Base-by-base conservation (phyloP, 148 eudicot genomes). In the Fallopia convolvulus region DNA sequence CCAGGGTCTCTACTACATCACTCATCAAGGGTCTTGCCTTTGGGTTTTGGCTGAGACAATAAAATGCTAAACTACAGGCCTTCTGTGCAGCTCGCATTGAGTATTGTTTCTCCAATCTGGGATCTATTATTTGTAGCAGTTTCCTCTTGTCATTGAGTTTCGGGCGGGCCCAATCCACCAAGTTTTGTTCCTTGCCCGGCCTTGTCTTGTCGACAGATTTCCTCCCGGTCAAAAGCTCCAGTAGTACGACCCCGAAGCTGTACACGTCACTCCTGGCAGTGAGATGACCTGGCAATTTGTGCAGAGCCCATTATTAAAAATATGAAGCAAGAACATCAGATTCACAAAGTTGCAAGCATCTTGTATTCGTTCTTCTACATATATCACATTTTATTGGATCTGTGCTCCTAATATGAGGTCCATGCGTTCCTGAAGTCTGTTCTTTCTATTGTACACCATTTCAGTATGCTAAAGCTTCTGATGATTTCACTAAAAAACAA, bases 11-110 rank as follows among this genome's bases (percentile, higher is more conserved):
- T 65, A 94, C 98, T 60, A 94, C 98, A 63, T 94, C 98, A 72
- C 95, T 92, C 98, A 94, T 94, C 52, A 94, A 87, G 71, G 98
- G 98, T 77, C 98, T 88, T 15, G 98, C 98, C 84, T 94, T 94
- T 11, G 98, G 97, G 85, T 94, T 94, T 75, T 92, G 97, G 87
- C 98, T 94, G 49, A 94, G 85, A 58, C 98, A 94, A 76, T 94
- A 94, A 83, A 89, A 94, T 47, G 98, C 98, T 83, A 94, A 87
- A 77, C 97, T 94, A 83, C 98, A 94, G 55, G 98, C 98, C 82
- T 94, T 94, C 79, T 94, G 97, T 20, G 97, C 98, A 42, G 92
- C 98, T 84, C 95, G 84, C 49, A 87, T 80, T 0, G 98, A 92
- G 79, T 92, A 94, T 74, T 94, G 97, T 77, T 81, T 90, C 76